Conservation (phyloP, 2,329 filamentous ascomycete genomes). For the Pyrenophora tritici-repentis region DNA sequence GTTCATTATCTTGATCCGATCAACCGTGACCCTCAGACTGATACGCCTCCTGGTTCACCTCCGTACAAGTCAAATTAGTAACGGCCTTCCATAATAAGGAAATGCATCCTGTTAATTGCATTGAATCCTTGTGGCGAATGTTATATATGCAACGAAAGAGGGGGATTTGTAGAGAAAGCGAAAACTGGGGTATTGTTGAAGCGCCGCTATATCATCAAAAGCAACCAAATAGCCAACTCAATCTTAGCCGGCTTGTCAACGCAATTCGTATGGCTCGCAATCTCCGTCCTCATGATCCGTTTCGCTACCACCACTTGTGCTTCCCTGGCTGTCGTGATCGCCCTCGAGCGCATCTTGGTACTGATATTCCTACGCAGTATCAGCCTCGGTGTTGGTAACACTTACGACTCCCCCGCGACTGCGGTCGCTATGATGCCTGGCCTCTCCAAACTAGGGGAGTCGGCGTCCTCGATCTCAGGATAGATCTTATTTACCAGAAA, state of each 20-base stretch:
- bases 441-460: conserved; percentile 7
- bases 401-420: background rate
- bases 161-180: background rate
- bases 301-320: background rate
- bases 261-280: background rate
- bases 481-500: conserved; percentile 18
- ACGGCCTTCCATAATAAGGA: background rate
- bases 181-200: conserved; percentile 6
- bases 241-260: conserved; percentile 1
- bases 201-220: background rate
- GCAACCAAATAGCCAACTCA: background rate
- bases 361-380: conserved; percentile 4
- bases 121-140: background rate
- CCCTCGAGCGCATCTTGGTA: conserved; percentile 1
- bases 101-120: background rate
- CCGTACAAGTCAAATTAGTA: background rate
- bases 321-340: background rate
- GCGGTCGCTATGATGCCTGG: conserved; percentile 8
- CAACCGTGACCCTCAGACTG: background rate
- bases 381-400: conserved; percentile 4
- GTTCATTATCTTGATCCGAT: background rate
- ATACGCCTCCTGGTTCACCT: background rate
- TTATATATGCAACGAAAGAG: too few species aligned
- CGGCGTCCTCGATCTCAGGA: conserved; percentile 9
- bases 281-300: background rate